These are phyloP conservation scores for Parastagonospora avenae DNA, from an alignment of 2,329 filamentous ascomycete genomes.

Conservation along the genomic window DNA sequence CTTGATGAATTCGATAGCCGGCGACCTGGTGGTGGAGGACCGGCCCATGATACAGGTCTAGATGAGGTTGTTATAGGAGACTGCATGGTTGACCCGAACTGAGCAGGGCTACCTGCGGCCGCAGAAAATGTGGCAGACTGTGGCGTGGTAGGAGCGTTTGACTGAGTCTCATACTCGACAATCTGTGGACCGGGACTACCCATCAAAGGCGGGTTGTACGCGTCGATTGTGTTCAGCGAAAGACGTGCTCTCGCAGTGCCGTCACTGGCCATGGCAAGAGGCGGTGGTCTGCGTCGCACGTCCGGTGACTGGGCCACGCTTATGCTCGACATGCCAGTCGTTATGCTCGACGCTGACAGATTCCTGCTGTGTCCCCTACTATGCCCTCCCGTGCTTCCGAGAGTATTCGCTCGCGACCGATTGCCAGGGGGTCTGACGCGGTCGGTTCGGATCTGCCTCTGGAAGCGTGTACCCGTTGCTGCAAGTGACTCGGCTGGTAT, in stretches of 20 bases:
- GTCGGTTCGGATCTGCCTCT: slow-evolving; percentile 88
- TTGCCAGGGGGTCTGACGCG: slow-evolving; percentile 74
- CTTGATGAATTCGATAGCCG: slow-evolving; percentile 82
- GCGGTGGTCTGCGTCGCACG: slow-evolving; percentile 72
- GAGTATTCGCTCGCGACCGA: slow-evolving; percentile 77
- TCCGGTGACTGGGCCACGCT: slow-evolving; percentile 57
- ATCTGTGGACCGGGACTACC: slow-evolving; percentile 69
- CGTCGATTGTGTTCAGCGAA: slow-evolving; percentile 63
- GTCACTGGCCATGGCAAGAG: slow-evolving; percentile 81
- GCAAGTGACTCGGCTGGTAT: slow-evolving; percentile 93
- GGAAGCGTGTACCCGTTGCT: slow-evolving; percentile 88
- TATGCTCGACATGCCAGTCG: slow-evolving; percentile 73
- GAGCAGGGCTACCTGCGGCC: slow-evolving; percentile 72
- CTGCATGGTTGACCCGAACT: slow-evolving; percentile 69
- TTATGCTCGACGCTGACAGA: slow-evolving; percentile 85
- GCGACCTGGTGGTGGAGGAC: slow-evolving; percentile 69
- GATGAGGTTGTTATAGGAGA: slow-evolving; percentile 76
- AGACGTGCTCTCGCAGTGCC: slow-evolving; percentile 63
- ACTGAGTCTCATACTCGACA: slow-evolving; percentile 67
- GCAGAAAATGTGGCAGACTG: slow-evolving; percentile 83
- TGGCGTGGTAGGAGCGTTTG: slow-evolving; percentile 79
- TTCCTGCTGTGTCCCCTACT: slow-evolving; percentile 81
- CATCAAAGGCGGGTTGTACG: slow-evolving; percentile 63
- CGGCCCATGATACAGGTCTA: slow-evolving; percentile 75
- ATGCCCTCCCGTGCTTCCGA: slow-evolving; percentile 72